These are phyloP conservation scores for Claviceps citrina DNA, from an alignment of 2,329 filamentous ascomycete genomes.

Conservation along the genomic window DNA sequence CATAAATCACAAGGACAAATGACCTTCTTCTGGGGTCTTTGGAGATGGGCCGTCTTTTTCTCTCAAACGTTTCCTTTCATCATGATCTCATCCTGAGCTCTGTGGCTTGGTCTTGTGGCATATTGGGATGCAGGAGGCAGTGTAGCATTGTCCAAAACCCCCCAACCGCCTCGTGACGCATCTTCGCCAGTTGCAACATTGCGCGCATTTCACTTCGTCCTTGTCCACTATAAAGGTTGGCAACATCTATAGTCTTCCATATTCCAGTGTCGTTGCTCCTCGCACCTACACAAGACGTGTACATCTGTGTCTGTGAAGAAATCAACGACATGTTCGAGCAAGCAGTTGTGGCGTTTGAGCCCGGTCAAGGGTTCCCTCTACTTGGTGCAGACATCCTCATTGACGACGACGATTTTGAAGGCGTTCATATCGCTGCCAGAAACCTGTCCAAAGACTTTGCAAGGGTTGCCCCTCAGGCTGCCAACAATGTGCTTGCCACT, in stretches of 20 bases:
- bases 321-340: constrained; percentile 13
- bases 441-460: constrained; percentile 17
- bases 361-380: constrained; percentile 13
- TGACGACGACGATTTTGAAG: constrained; percentile 16
- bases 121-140: not conserved
- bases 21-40: not conserved
- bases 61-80: not conserved
- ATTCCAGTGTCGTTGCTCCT: not conserved
- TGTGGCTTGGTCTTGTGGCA: constrained; percentile 2
- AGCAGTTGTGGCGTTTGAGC: constrained; percentile 13
- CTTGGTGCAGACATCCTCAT: constrained; percentile 17
- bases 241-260: not conserved
- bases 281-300: not conserved
- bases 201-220: not conserved
- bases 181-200: not conserved
- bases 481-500: constrained; percentile 6
- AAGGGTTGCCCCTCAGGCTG: constrained; percentile 10
- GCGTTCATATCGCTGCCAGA: constrained; percentile 19
- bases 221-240: not conserved
- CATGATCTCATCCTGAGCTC: not conserved
- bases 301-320: not conserved
- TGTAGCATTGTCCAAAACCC: constrained; percentile 3
- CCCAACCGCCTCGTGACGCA: constrained; percentile 1
- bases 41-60: not conserved
- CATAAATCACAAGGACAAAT: not conserved